Conservation (phyloP, 352 stramenopile genomes). For the Phytopythium delawarense region DNA sequence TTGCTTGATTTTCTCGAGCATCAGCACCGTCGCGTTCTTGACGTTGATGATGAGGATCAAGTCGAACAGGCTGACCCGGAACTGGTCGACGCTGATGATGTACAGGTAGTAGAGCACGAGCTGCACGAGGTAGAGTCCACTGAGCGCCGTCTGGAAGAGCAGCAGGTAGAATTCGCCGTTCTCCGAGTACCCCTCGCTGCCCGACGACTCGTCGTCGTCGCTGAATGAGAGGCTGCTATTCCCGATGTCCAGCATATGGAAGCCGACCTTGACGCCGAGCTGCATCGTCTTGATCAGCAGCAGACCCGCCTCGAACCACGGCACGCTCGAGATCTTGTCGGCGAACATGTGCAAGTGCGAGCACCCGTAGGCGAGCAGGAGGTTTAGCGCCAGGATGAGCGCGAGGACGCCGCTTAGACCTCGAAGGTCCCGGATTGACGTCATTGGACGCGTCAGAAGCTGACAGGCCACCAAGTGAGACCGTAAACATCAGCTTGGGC, state of each 20-base stretch:
- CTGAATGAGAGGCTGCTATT: constrained; percentile 18
- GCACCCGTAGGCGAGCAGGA: constrained; percentile 32
- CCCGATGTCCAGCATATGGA: constrained; percentile 52
- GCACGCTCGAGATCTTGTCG: constrained; percentile 53
- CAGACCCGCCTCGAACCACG: constrained; percentile 70
- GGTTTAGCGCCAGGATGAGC: constrained; percentile 33
- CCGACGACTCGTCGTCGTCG: constrained; percentile 31
- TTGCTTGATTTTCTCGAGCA: constrained; percentile 64
- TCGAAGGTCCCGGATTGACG: constrained; percentile 47
- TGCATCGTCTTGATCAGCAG: constrained; percentile 65
- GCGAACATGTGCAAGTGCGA: constrained; percentile 41
- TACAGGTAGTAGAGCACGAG: constrained; percentile 78
- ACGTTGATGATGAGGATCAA: constrained; percentile 79
- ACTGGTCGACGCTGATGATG: constrained; percentile 77
- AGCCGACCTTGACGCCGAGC: constrained; percentile 63
- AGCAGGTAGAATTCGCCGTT: constrained; percentile 66
- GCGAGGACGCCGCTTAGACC: constrained; percentile 44
- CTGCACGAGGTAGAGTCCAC: constrained; percentile 56
- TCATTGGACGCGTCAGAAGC: constrained; percentile 61
- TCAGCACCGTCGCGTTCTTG: constrained; percentile 67
- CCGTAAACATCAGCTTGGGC: not conserved
- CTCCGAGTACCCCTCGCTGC: constrained; percentile 31
- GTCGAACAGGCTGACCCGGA: constrained; percentile 73
- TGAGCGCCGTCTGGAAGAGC: constrained; percentile 58
- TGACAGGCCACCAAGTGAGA: constrained; percentile 7